Evolutionary conservation across 73 alveolate species (phyloP).

Genomic region (Uronychia binucleata): DNA sequence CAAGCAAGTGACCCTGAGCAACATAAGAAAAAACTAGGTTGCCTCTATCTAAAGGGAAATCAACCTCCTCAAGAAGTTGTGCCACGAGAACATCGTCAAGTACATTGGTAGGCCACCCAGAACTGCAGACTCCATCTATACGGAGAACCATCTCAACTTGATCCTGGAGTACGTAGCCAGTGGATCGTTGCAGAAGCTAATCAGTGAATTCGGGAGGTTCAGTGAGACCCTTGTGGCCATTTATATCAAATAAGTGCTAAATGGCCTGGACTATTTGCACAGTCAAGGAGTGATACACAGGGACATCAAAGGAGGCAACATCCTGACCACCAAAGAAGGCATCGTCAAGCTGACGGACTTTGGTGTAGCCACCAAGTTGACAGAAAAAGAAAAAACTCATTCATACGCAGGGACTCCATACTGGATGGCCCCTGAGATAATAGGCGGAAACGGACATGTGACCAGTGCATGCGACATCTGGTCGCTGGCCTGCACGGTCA

Average conservation of each 20-base stretch:
- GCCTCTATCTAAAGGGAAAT: not conserved
- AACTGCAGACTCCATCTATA: constrained; percentile 82
- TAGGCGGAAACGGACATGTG: constrained; percentile 88
- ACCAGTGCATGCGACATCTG: constrained; percentile 97
- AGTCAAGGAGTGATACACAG: constrained; percentile 95
- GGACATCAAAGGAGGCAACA: constrained; percentile 98
- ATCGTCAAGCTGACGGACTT: constrained; percentile 95
- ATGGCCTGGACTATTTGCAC: constrained; percentile 96
- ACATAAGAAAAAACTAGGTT: not conserved
- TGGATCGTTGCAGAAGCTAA: constrained; percentile 89
- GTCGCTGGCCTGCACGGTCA: constrained; percentile 97
- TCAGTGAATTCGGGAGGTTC: constrained; percentile 89
- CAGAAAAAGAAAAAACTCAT: constrained; percentile 85
- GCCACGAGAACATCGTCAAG: constrained; percentile 95
- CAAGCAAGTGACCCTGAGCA: not conserved
- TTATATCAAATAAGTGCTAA: constrained; percentile 89
- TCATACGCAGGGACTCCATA: constrained; percentile 97
- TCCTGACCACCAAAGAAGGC: constrained; percentile 95
- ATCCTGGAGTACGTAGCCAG: constrained; percentile 94
- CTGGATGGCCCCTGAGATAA: constrained; percentile 99
- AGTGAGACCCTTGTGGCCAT: constrained; percentile 92
- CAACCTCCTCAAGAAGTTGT: constrained; percentile 53
- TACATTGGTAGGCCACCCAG: constrained; percentile 69
- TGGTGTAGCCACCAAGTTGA: constrained; percentile 94
- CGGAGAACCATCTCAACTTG: constrained; percentile 89